Evolutionary conservation across 352 stramenopile genomes (phyloP).

Genomic region (Globisporangium sylvaticum): DNA sequence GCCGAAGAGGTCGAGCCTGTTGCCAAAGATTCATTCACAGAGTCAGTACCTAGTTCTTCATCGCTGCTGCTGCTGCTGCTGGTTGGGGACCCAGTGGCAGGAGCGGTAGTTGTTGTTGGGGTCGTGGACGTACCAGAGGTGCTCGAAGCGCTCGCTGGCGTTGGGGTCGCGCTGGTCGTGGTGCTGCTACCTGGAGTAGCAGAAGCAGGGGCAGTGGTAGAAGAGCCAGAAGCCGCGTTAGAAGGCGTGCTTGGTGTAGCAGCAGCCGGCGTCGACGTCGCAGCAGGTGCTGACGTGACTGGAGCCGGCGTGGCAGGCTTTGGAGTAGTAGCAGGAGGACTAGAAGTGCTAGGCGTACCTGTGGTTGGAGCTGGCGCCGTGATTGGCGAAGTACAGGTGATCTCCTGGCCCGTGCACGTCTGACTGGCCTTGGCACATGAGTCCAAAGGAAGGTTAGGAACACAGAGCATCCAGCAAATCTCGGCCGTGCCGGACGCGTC

Average conservation of each 20-base stretch:
- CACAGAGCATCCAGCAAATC: slow-evolving; percentile 56
- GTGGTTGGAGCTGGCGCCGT: neutral
- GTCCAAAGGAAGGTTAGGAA: neutral
- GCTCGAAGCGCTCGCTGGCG: neutral
- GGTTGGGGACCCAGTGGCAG: neutral
- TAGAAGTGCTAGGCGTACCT: slow-evolving; percentile 1
- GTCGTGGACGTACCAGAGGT: slow-evolving; percentile 1
- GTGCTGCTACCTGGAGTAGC: slow-evolving; percentile 1
- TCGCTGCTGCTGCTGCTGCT: neutral
- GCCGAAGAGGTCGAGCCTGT: neutral
- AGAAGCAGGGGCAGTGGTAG: neutral
- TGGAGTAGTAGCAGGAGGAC: neutral
- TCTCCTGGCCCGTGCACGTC: slow-evolving; percentile 29
- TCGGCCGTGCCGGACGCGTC: slow-evolving; percentile 22
- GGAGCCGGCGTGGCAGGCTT: neutral
- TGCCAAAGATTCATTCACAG: neutral
- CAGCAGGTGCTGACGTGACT: neutral
- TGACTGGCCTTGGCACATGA: slow-evolving; percentile 4
- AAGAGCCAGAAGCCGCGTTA: neutral
- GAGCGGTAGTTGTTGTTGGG: neutral
- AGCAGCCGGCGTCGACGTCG: neutral
- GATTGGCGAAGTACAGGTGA: slow-evolving; percentile 20
- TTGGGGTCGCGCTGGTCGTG: slow-evolving; percentile 3
- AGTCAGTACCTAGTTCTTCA: slow-evolving; percentile 1
- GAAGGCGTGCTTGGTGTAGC: neutral